These are phyloP conservation scores for Raffaelea deltoideospora DNA, from an alignment of 2,329 filamentous ascomycete genomes.

Conservation along the genomic window DNA sequence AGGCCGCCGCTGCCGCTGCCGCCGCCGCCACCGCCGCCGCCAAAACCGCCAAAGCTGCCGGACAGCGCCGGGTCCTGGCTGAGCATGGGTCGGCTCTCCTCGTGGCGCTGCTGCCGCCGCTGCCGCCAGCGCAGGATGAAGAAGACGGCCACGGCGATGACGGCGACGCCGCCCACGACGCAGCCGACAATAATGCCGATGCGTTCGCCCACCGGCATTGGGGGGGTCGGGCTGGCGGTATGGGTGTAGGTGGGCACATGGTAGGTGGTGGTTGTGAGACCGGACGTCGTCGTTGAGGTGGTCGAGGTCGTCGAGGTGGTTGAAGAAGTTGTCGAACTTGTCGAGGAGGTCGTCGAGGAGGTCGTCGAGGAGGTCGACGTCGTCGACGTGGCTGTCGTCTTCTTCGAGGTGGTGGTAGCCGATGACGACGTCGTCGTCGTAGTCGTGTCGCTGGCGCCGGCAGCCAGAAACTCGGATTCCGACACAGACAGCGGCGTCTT, in stretches of 20 bases:
- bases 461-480: conserved; percentile 24
- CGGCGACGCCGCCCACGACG: conserved; percentile 8
- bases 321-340: conserved; percentile 5
- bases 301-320: conserved; percentile 2
- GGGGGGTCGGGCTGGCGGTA: too few relatives aligned
- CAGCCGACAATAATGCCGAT: conserved; percentile 12
- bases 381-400: conserved; percentile 1
- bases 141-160: conserved; percentile 7
- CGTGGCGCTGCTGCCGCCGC: conserved; percentile 7
- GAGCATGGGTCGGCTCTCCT: conserved; percentile 17
- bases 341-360: conserved; percentile 5
- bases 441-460: conserved; percentile 9
- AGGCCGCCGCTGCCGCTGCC: conserved; percentile 10
- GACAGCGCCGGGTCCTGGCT: neutral
- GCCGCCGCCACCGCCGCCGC: conserved; percentile 12
- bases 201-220: too few relatives aligned
- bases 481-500: conserved; percentile 26
- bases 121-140: conserved; percentile 13
- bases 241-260: too few relatives aligned
- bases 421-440: conserved; percentile 7
- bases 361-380: conserved; percentile 6
- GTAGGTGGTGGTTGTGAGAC: conserved; percentile 12
- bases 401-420: conserved; percentile 4
- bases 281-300: conserved; percentile 2
- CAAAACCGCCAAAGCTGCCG: too few relatives aligned